phyloP scores from a whole-genome alignment of 495 filamentous ascomycete species.

The Neurospora pannonica region DNA sequence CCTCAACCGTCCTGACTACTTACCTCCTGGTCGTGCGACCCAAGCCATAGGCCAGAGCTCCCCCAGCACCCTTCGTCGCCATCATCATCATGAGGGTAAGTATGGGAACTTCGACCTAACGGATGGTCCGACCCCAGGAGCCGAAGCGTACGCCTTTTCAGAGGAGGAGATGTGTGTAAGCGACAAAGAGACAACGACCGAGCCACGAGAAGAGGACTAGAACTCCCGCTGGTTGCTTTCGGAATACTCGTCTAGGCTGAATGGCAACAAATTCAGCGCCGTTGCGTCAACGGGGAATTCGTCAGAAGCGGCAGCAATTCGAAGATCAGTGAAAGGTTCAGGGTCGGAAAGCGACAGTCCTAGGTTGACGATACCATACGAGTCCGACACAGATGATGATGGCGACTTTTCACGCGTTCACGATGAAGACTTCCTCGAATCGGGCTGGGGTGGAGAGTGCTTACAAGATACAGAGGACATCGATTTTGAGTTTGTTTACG shows the following conservation, averaged over 20 bases:
- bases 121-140: background rate
- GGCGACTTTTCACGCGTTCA: slow-evolving; percentile 33
- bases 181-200: background rate
- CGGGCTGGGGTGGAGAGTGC: slow-evolving; percentile 66
- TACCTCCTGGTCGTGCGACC: slow-evolving; percentile 27
- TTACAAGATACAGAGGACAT: slow-evolving; percentile 89
- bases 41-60: slow-evolving; percentile 30
- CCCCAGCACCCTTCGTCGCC: slow-evolving; percentile 23
- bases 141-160: background rate
- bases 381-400: slow-evolving; percentile 33
- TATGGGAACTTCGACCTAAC: slow-evolving; percentile 26
- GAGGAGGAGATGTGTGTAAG: background rate
- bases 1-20: slow-evolving; percentile 38
- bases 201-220: background rate
- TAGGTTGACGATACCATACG: slow-evolving; percentile 25
- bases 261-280: background rate
- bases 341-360: slow-evolving; percentile 7
- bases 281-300: background rate
- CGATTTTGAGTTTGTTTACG: slow-evolving; percentile 99
- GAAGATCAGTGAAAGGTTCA: background rate
- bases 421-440: slow-evolving; percentile 52
- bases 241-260: background rate
- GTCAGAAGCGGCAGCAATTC: background rate
- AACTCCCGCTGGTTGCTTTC: background rate
- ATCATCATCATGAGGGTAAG: slow-evolving; percentile 57